Conservation (phyloP, 2,329 filamentous ascomycete genomes). For the Calonectria multiphialidica region DNA sequence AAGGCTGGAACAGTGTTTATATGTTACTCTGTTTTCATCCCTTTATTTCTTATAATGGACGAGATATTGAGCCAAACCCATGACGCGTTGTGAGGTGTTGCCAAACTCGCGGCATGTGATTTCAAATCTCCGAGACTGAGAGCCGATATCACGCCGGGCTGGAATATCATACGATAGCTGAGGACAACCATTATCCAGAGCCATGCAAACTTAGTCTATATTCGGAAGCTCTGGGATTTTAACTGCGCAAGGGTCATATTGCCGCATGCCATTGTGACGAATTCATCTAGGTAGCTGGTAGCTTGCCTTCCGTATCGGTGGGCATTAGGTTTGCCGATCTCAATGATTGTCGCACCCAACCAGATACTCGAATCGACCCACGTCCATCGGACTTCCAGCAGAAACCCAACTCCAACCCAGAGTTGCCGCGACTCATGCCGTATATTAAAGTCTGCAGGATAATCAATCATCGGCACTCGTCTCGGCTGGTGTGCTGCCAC, state of each 20-base stretch:
- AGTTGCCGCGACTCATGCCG: not conserved
- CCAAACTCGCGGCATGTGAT: too few species aligned
- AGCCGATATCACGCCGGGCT: not conserved
- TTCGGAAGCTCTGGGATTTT: not conserved
- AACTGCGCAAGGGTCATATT: constrained; percentile 5
- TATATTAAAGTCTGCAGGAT: not conserved
- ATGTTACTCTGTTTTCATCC: too few species aligned
- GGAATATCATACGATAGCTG: not conserved
- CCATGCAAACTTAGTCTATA: not conserved
- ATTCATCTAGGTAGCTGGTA: not conserved
- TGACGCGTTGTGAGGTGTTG: too few species aligned
- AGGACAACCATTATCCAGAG: not conserved
- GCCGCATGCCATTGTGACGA: not conserved
- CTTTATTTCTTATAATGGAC: too few species aligned
- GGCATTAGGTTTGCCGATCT: not conserved
- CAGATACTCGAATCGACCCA: not conserved
- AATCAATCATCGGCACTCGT: not conserved
- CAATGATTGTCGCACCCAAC: not conserved
- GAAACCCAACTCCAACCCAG: too few species aligned
- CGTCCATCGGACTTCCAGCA: not conserved
- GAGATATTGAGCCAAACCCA: too few species aligned
- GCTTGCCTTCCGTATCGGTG: not conserved
- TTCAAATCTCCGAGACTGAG: not conserved
- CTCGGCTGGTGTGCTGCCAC: not conserved
- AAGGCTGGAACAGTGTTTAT: too few species aligned